Percentiles rank a stretch among this genome's conserved stretches.
Evolutionary conservation across 306 rosid species (phyloP).

Genomic region (Quercus mongolica): DNA sequence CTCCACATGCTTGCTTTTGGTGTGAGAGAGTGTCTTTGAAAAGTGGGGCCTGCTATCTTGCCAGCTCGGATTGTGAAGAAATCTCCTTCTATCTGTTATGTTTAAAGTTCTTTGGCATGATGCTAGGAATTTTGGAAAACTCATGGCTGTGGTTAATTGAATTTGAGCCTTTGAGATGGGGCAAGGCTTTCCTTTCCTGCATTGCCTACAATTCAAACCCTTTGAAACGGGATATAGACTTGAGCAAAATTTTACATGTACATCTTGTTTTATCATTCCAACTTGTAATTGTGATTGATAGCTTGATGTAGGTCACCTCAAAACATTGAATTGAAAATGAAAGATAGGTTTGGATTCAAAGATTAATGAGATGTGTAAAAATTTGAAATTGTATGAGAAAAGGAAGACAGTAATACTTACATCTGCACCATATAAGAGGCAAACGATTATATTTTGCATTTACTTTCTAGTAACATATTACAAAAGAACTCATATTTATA

Average conservation of each 20-base stretch:
- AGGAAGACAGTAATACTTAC: too few species aligned
- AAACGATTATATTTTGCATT: too few species aligned
- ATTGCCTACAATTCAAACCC: too few species aligned
- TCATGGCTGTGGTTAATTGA: neutral
- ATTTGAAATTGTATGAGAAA: too few species aligned
- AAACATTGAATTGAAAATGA: neutral
- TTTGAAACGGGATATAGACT: neutral
- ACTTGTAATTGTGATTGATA: neutral
- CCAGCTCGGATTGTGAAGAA: slow-evolving; percentile 60
- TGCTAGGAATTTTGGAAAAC: neutral
- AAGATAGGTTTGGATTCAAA: too few species aligned
- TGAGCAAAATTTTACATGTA: neutral
- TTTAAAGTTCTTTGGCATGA: slow-evolving; percentile 26
- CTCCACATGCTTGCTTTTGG: slow-evolving; percentile 50
- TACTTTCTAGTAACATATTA: too few species aligned
- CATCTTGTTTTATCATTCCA: neutral
- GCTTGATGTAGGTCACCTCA: neutral
- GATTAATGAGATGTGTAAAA: too few species aligned
- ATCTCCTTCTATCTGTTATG: slow-evolving; percentile 39
- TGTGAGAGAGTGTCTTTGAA: neutral
- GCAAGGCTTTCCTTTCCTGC: too few species aligned
- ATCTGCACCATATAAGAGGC: too few species aligned
- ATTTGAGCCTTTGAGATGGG: neutral
- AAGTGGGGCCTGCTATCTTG: slow-evolving; percentile 40
- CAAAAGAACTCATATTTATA: too few species aligned